Percentiles rank a stretch among this genome's conserved stretches.
These are phyloP conservation scores for Sporisorium iseilematis-ciliati DNA, from an alignment of 1,284 basidiomycete species.

Conservation along the genomic window DNA sequence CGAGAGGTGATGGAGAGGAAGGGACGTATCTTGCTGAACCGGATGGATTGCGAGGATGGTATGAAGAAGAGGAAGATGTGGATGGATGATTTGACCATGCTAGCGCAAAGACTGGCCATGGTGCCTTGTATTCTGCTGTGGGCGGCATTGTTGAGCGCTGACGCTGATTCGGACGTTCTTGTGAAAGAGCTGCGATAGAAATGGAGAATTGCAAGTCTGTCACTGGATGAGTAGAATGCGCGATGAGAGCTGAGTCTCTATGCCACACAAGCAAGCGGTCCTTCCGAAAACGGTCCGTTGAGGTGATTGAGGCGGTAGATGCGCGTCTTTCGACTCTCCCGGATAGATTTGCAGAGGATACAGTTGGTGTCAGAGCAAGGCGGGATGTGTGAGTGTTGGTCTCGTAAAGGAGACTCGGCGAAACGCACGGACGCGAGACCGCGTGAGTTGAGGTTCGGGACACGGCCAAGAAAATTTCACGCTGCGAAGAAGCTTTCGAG, in stretches of 20 bases:
- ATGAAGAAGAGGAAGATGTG: conserved; percentile 41
- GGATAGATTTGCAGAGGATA: neutral
- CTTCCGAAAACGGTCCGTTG: neutral
- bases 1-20: conserved; percentile 49
- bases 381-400: conserved; percentile 19
- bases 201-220: neutral
- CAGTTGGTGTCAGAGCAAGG: neutral
- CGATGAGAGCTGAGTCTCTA: neutral
- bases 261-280: neutral
- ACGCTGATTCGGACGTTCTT: neutral
- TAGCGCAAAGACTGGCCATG: conserved; percentile 62
- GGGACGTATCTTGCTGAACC: conserved; percentile 45
- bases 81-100: conserved; percentile 62
- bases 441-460: conserved; percentile 14
- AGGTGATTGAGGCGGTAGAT: neutral
- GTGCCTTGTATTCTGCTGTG: conserved; percentile 49
- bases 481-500: conserved; percentile 3
- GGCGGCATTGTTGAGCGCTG: conserved; percentile 23
- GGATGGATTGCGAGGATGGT: conserved; percentile 46
- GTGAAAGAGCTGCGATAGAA: neutral
- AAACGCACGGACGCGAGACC: conserved; percentile 41
- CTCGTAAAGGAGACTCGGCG: conserved; percentile 27
- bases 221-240: neutral
- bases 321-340: neutral
- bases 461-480: conserved; percentile 8